These are phyloP conservation scores for Cladosporium sp. DNA, from an alignment of 2,329 filamentous ascomycete species.

Conservation along the genomic window DNA sequence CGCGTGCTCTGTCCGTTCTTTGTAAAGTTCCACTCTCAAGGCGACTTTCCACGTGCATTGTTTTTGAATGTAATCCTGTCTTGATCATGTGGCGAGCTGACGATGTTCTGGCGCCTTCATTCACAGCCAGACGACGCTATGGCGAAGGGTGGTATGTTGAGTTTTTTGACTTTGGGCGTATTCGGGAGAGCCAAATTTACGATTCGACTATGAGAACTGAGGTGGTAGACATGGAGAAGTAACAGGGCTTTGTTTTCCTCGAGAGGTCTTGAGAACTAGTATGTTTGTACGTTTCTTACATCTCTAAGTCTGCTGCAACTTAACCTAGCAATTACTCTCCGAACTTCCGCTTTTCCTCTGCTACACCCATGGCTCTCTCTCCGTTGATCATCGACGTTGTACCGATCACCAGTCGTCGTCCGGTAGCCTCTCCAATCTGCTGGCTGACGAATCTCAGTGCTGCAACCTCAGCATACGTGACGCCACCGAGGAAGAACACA, in stretches of 20 bases:
- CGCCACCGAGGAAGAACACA: constrained; percentile 96
- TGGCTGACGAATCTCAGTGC: constrained; percentile 86
- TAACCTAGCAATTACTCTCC: constrained; percentile 22
- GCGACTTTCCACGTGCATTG: neutral
- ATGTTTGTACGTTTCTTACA: neutral
- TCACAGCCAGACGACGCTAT: neutral
- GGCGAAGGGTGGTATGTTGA: neutral
- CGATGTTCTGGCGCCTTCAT: neutral
- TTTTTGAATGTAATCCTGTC: neutral
- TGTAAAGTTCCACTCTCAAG: neutral
- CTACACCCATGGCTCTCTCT: constrained; percentile 79
- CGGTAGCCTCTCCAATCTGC: constrained; percentile 62
- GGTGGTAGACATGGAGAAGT: neutral
- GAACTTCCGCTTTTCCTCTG: constrained; percentile 35
- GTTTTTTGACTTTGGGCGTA: neutral
- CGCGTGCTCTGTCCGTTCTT: neutral
- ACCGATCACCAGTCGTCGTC: constrained; percentile 84
- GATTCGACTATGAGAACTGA: neutral
- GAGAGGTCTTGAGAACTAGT: neutral
- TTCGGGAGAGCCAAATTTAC: neutral
- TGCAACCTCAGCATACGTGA: constrained; percentile 94
- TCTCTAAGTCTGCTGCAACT: neutral
- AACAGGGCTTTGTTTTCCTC: neutral
- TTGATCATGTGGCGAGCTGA: neutral
- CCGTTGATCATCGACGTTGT: constrained; percentile 91